These are phyloP conservation scores for Dioscorea zingiberensis DNA, from an alignment of 106 monocot species.

Conservation along the genomic window DNA sequence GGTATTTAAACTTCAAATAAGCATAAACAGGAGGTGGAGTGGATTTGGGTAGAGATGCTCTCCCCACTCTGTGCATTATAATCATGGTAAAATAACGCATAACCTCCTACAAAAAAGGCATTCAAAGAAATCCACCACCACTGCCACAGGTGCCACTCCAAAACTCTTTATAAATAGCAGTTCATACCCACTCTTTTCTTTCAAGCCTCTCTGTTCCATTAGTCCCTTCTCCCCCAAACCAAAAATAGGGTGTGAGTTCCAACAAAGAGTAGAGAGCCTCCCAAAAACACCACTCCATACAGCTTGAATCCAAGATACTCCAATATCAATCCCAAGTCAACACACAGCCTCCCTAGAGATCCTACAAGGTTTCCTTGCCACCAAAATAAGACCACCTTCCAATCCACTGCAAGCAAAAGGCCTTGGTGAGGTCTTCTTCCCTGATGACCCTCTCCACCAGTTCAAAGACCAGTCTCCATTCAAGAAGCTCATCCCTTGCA, in stretches of 20 bases:
- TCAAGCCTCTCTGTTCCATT: neutral
- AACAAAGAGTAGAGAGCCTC: slow-evolving; percentile 57
- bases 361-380: slow-evolving; percentile 65
- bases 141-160: too few species aligned
- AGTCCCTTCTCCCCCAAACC: neutral
- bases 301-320: too few species aligned
- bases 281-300: slow-evolving; percentile 2
- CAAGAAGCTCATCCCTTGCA: slow-evolving; percentile 43
- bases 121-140: too few species aligned
- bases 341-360: slow-evolving; percentile 29
- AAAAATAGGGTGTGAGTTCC: slow-evolving; percentile 34
- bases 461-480: slow-evolving; percentile 55
- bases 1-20: too few species aligned
- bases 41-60: too few species aligned
- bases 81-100: too few species aligned
- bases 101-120: too few species aligned
- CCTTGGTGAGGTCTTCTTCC: slow-evolving; percentile 71
- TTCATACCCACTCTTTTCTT: neutral
- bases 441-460: slow-evolving; percentile 75
- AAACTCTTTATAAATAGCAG: slow-evolving; percentile 4
- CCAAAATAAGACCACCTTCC: slow-evolving; percentile 36
- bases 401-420: slow-evolving; percentile 40
- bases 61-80: too few species aligned
- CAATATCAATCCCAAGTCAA: too few species aligned
- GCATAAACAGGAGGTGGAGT: too few species aligned